phyloP scores from a whole-genome alignment of 1,284 basidiomycete species.

The Polyporus tsugae region DNA sequence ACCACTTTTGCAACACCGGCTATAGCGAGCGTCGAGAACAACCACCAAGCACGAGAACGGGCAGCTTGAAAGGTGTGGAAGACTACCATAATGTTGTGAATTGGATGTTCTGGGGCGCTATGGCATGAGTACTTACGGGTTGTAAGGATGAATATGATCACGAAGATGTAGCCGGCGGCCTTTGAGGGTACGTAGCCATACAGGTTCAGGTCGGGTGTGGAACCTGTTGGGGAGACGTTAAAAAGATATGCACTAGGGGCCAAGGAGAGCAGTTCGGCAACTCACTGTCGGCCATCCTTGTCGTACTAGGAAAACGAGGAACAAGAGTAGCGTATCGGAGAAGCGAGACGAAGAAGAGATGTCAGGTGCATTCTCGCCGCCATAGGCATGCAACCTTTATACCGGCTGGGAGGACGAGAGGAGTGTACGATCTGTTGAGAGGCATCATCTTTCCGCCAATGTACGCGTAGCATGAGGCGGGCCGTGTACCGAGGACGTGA shows the following conservation, averaged over 20 bases:
- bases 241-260: neutral
- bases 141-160: constrained; percentile 33
- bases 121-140: constrained; percentile 25
- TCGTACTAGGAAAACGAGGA: neutral
- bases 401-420: neutral
- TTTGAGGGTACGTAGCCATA: constrained; percentile 36
- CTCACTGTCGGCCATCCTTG: constrained; percentile 4
- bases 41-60: constrained; percentile 48
- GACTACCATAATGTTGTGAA: neutral
- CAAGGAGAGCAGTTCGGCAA: neutral
- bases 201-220: neutral
- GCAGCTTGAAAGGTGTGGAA: constrained; percentile 37
- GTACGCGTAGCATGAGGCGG: neutral
- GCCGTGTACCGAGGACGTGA: neutral
- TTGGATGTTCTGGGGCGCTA: too few relatives aligned
- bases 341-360: neutral
- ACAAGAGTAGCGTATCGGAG: neutral
- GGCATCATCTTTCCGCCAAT: neutral
- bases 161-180: constrained; percentile 33
- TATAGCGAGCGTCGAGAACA: constrained; percentile 47
- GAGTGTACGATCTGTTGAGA: neutral
- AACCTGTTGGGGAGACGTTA: neutral
- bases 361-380: neutral
- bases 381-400: neutral
- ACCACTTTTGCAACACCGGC: constrained; percentile 48